A percentile compares a stretch with the other conserved stretches of the same genome.
These are phyloP conservation scores for Coemansia sp. DNA, from an alignment of 192 early-diverging fungal genomes.

Conservation along the genomic window DNA sequence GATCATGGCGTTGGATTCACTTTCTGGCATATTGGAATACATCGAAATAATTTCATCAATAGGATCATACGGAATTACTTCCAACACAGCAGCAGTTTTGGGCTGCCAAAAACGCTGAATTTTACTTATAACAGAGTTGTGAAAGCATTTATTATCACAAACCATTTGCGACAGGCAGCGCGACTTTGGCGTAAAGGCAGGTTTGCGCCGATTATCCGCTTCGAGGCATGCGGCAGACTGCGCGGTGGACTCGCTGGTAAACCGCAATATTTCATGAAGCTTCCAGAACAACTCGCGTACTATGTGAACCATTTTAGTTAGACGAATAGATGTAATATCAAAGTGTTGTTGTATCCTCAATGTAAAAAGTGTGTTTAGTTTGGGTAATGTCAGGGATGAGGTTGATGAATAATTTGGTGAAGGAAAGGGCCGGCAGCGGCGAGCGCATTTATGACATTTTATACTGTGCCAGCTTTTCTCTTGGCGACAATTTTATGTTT, in stretches of 20 bases:
- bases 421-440: neutral
- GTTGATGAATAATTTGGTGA: neutral
- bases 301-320: neutral
- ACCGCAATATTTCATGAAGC: neutral
- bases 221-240: neutral
- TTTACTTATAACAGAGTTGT: neutral
- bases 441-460: neutral
- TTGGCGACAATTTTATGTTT: neutral
- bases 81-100: neutral
- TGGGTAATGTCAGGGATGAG: neutral
- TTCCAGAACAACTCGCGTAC: neutral
- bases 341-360: neutral
- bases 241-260: neutral
- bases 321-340: neutral
- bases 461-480: neutral
- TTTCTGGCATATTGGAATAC: neutral
- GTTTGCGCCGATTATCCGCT: neutral
- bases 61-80: neutral
- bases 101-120: neutral
- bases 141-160: neutral
- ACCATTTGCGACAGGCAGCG: neutral
- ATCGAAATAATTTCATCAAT: neutral
- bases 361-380: neutral
- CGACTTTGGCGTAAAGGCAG: neutral
- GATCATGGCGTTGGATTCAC: neutral